Conservation (phyloP, 331 rosid species). For the Dryas integrifolia region DNA sequence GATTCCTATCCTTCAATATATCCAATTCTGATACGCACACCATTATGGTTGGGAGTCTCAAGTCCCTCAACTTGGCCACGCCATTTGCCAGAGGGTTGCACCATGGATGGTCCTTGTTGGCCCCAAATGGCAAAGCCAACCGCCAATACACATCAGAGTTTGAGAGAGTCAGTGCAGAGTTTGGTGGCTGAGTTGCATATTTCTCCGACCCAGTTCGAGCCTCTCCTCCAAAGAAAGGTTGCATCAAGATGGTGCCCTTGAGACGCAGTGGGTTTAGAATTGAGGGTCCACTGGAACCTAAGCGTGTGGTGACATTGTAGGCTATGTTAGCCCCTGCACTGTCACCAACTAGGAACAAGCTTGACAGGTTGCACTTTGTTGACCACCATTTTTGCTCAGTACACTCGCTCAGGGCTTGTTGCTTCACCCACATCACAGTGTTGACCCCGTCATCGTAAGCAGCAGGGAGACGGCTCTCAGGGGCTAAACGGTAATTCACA, state of each 20-base stretch:
- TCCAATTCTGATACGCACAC: conserved; percentile 76
- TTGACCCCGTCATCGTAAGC: conserved; percentile 75
- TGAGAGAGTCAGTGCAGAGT: conserved; percentile 55
- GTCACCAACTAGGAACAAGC: conserved; percentile 66
- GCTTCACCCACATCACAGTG: conserved; percentile 68
- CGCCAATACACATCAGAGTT: conserved; percentile 76
- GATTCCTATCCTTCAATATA: conserved; percentile 61
- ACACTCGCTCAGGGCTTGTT: conserved; percentile 36
- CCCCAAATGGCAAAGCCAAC: conserved; percentile 63
- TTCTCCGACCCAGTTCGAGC: conserved; percentile 62
- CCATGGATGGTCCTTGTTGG: conserved; percentile 71
- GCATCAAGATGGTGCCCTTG: conserved; percentile 67
- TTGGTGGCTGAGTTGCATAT: conserved; percentile 40
- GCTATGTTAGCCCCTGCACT: conserved; percentile 92
- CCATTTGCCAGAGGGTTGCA: conserved; percentile 60
- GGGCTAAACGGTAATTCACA: conserved; percentile 65
- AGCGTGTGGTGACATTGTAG: conserved; percentile 53
- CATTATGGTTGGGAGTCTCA: conserved; percentile 47
- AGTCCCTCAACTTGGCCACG: conserved; percentile 38
- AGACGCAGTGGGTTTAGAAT: conserved; percentile 37
- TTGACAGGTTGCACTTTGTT: conserved; percentile 43
- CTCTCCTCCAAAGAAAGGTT: conserved; percentile 93
- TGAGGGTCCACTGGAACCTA: conserved; percentile 33
- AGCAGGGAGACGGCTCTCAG: conserved; percentile 70
- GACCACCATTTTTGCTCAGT: conserved; percentile 65